These are phyloP conservation scores for Crucibulum laeve DNA, from an alignment of 768 basidiomycete species.

Conservation along the genomic window DNA sequence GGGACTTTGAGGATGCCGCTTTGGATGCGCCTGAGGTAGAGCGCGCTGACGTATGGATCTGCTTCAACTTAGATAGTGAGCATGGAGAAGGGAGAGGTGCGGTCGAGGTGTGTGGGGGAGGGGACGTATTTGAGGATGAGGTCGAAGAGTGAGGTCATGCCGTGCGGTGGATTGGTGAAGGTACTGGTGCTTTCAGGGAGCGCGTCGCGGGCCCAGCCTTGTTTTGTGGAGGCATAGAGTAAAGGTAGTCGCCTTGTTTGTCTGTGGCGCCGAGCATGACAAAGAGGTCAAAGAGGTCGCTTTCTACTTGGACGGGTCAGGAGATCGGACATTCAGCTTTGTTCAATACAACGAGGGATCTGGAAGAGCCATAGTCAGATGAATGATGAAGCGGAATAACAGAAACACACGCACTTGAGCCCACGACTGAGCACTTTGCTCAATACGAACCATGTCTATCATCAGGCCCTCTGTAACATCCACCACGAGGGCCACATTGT, in stretches of 20 bases:
- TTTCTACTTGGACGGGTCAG: conserved; percentile 41
- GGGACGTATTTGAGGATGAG: conserved; percentile 40
- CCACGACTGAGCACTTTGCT: conserved; percentile 42
- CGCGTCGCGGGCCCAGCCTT: conserved; percentile 41
- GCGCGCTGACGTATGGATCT: conserved; percentile 43
- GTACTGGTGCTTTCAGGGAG: conserved; percentile 9
- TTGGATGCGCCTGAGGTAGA: conserved; percentile 43
- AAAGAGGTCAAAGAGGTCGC: conserved; percentile 46
- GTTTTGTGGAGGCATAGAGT: conserved; percentile 46
- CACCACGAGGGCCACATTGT: conserved; percentile 56
- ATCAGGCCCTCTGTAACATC: conserved; percentile 60
- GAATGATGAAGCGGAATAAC: conserved; percentile 22
- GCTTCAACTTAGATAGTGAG: conserved; percentile 47
- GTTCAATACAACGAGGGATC: no score
- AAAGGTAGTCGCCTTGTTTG: conserved; percentile 48
- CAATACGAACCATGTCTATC: conserved; percentile 53
- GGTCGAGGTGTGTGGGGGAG: conserved; percentile 30
- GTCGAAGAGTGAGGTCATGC: conserved; percentile 42
- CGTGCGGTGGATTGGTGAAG: conserved; percentile 1
- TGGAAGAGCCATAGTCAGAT: conserved; percentile 43
- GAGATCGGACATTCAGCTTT: conserved; percentile 42
- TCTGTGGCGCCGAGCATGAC: conserved; percentile 46
- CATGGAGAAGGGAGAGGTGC: conserved; percentile 41
- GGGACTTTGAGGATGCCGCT: conserved; percentile 34
- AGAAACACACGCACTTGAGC: no score